These are phyloP conservation scores for Penicillium sp. DNA, from an alignment of 2,329 filamentous ascomycete genomes.

Conservation along the genomic window DNA sequence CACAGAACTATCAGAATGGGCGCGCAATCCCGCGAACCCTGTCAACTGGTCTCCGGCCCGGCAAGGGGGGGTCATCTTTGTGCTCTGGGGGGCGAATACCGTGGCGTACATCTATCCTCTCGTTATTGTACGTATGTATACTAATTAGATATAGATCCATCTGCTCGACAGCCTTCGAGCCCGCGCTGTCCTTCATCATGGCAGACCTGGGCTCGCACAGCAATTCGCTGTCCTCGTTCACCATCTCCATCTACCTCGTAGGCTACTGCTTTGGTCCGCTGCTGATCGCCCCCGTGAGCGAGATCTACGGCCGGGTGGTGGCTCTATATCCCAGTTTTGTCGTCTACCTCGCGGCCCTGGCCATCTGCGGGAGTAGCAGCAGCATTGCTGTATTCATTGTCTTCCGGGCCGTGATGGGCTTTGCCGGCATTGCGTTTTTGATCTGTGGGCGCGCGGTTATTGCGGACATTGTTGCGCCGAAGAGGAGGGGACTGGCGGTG, in stretches of 20 bases:
- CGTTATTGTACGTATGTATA: too few relatives aligned
- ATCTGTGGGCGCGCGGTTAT: neutral
- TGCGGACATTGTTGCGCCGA: neutral
- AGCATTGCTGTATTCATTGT: conserved; percentile 14
- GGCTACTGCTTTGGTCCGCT: conserved; percentile 54
- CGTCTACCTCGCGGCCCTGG: conserved; percentile 16
- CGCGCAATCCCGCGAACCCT: neutral
- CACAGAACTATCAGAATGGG: neutral
- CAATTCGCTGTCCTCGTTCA: neutral
- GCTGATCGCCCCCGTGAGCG: conserved; percentile 31
- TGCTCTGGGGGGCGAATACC: neutral
- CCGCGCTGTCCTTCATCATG: neutral
- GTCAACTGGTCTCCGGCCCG: conserved; percentile 2
- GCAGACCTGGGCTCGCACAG: neutral
- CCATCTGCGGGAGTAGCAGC: conserved; percentile 13
- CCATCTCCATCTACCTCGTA: neutral
- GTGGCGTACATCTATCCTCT: conserved; percentile 4
- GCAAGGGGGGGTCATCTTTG: neutral
- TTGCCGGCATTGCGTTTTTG: neutral
- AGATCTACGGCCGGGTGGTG: conserved; percentile 31
- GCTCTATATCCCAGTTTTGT: conserved; percentile 16
- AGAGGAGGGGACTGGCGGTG: neutral
- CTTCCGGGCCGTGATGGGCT: neutral
- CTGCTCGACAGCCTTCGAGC: neutral
- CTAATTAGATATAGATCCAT: neutral